Evolutionary conservation across 352 stramenopile genomes (phyloP).

Genomic region (Phytophthora lateralis): DNA sequence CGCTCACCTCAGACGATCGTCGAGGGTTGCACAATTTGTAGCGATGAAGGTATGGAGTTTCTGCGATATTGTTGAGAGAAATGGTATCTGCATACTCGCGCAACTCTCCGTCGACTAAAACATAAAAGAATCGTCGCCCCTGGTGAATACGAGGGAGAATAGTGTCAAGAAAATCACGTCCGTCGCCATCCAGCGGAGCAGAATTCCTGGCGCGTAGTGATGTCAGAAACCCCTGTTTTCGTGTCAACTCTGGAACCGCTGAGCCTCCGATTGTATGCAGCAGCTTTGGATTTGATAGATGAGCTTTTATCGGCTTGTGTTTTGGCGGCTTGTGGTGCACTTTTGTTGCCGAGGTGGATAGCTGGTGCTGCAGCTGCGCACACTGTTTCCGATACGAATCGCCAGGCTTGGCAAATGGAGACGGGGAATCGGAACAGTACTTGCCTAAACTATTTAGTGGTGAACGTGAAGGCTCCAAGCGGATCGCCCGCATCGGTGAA

Average conservation of each 20-base stretch:
- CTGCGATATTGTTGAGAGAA: slow-evolving; percentile 21
- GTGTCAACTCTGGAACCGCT: slow-evolving; percentile 16
- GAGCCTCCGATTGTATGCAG: neutral
- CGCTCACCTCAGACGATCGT: slow-evolving; percentile 15
- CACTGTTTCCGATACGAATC: slow-evolving; percentile 7
- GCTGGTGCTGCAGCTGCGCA: slow-evolving; percentile 2
- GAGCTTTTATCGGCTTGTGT: neutral
- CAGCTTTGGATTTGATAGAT: slow-evolving; percentile 5
- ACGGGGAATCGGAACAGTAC: slow-evolving; percentile 24
- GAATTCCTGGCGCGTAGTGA: slow-evolving; percentile 9
- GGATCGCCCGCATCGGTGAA: slow-evolving; percentile 53
- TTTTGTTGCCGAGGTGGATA: neutral
- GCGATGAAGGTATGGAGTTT: slow-evolving; percentile 6
- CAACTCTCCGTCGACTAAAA: slow-evolving; percentile 38
- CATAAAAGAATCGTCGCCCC: slow-evolving; percentile 37
- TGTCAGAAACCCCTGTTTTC: slow-evolving; percentile 50
- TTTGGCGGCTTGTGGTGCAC: neutral
- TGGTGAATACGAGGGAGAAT: slow-evolving; percentile 27
- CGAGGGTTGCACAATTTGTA: slow-evolving; percentile 28
- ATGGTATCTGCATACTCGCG: slow-evolving; percentile 45
- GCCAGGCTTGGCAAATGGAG: slow-evolving; percentile 3
- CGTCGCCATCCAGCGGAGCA: slow-evolving; percentile 1
- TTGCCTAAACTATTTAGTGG: slow-evolving; percentile 48
- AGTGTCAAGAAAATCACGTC: slow-evolving; percentile 4
- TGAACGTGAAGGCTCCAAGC: slow-evolving; percentile 41